Evolutionary conservation across 495 filamentous ascomycete genomes (phyloP), one percentile per base, ranked within the genome.

Genomic region (Penicillium fimorum): DNA sequence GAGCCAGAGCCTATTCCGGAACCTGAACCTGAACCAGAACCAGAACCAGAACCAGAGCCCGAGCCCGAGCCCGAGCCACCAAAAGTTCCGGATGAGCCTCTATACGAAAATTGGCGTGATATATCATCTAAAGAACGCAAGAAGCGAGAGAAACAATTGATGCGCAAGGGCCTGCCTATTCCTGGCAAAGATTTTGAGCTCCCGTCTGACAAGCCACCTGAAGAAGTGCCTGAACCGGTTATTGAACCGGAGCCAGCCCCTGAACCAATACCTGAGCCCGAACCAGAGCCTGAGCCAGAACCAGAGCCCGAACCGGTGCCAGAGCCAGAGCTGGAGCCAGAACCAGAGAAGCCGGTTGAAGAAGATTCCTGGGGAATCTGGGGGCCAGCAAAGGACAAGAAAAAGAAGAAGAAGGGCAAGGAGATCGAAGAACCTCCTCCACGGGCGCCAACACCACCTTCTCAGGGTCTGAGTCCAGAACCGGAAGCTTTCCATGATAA

Each of bases 361-460:
- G 56, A 71, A 20, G 70, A 73, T 37, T 51, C 57, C 13, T 79
- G 75, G 74, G 70, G 68, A 33, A 53, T 69, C 15, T 75, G 72
- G 69, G 66, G 63, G 12, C 32, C 63, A 29, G 57, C 63, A n/a
- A 73, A 77, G 48, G 69, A 75, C 11, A 76, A 76, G 62, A 82
- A 80, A 53, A 80, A 79, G 56, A 73, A 61, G 47, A 78, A 69
- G 60, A 73, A 65, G 62, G 63, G 47, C 47, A 68, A 75, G 44
- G 69, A 70, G 29, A 64, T 70, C 18, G 70, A 68, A 32, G 76
- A 74, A 41, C 75, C 70, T 48, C 78, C 77, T 60, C 84, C 77
- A 53, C 82, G 67, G 45, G 76, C 71, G 57, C 81, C 73, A 10
- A 79, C 76, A 22, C 77, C 79, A 24, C 79, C 80, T 59, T 74